Base-by-base conservation (phyloP, 2,329 filamentous ascomycete species). In the Orbilia brochopaga region DNA sequence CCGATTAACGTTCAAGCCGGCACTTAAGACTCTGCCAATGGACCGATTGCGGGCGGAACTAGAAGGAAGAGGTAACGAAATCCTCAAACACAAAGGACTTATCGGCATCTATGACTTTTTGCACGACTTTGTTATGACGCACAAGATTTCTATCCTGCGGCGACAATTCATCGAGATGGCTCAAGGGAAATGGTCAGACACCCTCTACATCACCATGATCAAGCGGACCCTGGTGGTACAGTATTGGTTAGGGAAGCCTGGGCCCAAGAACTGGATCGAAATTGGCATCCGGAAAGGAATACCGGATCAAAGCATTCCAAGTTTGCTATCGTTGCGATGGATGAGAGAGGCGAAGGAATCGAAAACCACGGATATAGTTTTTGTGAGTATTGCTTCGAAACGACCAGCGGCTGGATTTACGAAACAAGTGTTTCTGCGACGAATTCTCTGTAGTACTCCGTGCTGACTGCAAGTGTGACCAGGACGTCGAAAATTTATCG, bases 191-290 rank as follows among this genome's bases (percentile, higher is more conserved):
- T 97, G 94, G 93, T 87, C 88, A 32, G 88, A 90, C 62, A 87
- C 88, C 35, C 79, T 97, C 51, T 87, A 86, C 76, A 84, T 96
- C 15, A 91, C 97, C 78, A 83, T 88, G 27, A 83, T 96, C 40
- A 90, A 94, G 78, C 86, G 94, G 70, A 89, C 89, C 27, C 82
- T 99, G 66, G 87, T 92, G 8, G 85, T 99, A 35, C 92, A 97
- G 77, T 99, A 99, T 80, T 99, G 94, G 94, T 83, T 85, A 15
- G 77, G 79, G 21, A 78, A 80, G 30, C 81, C 81, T 44, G 86
- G 86, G 0, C 83, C 85, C 15, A 96, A 95, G 81, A 96, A 88
- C 78, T 99, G 94, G 93, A 83, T 99, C 53, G 88, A 97, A 74
- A 83, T 99, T 56, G 92, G 92, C 8, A 85, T 96, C 37, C 84